phyloP scores from a whole-genome alignment of 73 alveolate species.

The Tetrahymena elliotti region DNA sequence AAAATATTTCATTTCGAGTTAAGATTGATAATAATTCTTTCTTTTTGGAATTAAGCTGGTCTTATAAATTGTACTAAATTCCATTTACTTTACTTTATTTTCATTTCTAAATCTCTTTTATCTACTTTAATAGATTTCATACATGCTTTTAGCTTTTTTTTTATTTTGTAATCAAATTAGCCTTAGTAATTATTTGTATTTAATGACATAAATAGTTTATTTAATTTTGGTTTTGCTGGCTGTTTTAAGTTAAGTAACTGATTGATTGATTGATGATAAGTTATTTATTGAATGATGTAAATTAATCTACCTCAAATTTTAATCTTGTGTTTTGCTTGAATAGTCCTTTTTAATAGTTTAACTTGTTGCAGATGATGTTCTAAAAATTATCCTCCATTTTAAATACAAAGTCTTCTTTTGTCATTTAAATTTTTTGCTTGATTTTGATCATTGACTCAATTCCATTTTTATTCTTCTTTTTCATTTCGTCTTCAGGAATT shows the following conservation, averaged over 20 bases:
- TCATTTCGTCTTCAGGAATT: background rate
- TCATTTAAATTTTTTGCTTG: background rate
- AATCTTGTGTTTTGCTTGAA: background rate
- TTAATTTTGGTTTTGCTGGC: background rate
- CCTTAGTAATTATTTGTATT: too few species aligned
- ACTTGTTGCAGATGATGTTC: background rate
- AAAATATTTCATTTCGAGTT: too few species aligned
- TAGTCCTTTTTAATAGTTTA: background rate
- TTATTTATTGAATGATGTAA: background rate
- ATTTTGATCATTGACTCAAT: background rate
- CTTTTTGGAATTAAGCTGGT: too few species aligned
- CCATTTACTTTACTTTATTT: too few species aligned
- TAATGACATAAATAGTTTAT: too few species aligned
- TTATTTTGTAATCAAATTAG: too few species aligned
- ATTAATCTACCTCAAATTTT: background rate
- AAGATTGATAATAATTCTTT: too few species aligned
- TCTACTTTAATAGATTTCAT: too few species aligned
- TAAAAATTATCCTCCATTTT: background rate
- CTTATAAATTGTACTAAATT: too few species aligned
- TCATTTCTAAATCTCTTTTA: too few species aligned
- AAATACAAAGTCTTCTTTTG: background rate
- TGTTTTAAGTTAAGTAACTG: background rate
- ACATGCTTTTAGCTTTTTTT: too few species aligned
- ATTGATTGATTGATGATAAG: background rate
- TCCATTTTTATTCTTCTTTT: background rate